These are phyloP conservation scores for Herpetospermum pedunculosum DNA, from an alignment of 306 rosid genomes.

Conservation along the genomic window DNA sequence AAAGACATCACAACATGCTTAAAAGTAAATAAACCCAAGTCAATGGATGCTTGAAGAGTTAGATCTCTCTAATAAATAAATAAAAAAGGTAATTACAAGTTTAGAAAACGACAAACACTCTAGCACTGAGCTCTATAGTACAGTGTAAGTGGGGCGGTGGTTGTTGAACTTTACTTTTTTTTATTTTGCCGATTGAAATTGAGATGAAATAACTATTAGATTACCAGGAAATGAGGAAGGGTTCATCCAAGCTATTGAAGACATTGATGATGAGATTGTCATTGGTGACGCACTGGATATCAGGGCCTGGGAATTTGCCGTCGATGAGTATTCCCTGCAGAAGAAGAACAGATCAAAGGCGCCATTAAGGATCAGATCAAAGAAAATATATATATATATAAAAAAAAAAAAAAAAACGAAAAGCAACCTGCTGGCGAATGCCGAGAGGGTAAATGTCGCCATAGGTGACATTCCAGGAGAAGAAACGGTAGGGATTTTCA, in stretches of 20 bases:
- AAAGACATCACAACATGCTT: neutral
- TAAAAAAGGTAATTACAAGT: neutral
- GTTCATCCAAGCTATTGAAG: constrained; percentile 78
- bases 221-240: constrained; percentile 94
- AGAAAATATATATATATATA: neutral
- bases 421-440: constrained; percentile 76
- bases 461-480: constrained; percentile 80
- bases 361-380: constrained; percentile 12
- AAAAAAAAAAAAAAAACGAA: neutral
- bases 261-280: constrained; percentile 96
- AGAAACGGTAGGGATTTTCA: constrained; percentile 92
- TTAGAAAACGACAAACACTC: neutral
- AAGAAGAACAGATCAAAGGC: neutral
- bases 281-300: constrained; percentile 82
- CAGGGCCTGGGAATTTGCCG: constrained; percentile 98
- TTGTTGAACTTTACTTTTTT: neutral
- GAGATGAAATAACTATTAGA: too few relatives aligned
- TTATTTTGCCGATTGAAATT: neutral
- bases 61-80: neutral
- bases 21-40: neutral
- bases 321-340: constrained; percentile 82
- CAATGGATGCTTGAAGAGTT: neutral
- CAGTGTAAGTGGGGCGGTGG: constrained; percentile 3
- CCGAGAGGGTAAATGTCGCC: constrained; percentile 93
- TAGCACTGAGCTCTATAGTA: neutral